These are phyloP conservation scores for Kodamaea jinghongensis DNA, from an alignment of 805 yeast genomes.

Conservation along the genomic window DNA sequence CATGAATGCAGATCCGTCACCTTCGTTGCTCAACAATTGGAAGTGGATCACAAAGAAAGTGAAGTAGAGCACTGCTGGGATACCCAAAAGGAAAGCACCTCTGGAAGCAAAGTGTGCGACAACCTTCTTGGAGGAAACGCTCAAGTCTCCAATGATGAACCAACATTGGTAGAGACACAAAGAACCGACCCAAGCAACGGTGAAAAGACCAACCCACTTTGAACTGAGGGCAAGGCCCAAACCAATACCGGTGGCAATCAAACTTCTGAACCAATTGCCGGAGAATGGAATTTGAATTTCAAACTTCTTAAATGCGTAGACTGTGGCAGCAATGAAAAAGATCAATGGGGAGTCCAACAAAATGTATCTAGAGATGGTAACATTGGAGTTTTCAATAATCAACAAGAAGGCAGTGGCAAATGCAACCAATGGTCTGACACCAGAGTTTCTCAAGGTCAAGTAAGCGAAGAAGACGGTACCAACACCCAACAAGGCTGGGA, in stretches of 20 bases:
- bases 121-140: slow-evolving; percentile 44
- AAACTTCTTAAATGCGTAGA: slow-evolving; percentile 62
- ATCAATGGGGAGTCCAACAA: slow-evolving; percentile 73
- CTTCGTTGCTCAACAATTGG: slow-evolving; percentile 53
- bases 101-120: slow-evolving; percentile 49
- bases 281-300: slow-evolving; percentile 65
- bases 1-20: slow-evolving; percentile 72
- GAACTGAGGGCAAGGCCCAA: slow-evolving; percentile 72
- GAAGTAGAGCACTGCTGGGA: slow-evolving; percentile 58
- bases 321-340: slow-evolving; percentile 72
- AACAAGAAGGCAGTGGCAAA: slow-evolving; percentile 54
- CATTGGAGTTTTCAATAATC: slow-evolving; percentile 63
- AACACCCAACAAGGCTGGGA: slow-evolving; percentile 67
- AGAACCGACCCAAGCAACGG: slow-evolving; percentile 73
- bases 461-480: slow-evolving; percentile 64
- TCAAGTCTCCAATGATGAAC: slow-evolving; percentile 71
- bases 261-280: slow-evolving; percentile 53
- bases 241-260: slow-evolving; percentile 64
- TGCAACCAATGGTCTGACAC: slow-evolving; percentile 64
- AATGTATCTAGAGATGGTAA: slow-evolving; percentile 73
- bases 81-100: slow-evolving; percentile 51
- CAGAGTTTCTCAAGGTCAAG: slow-evolving; percentile 68
- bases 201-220: slow-evolving; percentile 84
- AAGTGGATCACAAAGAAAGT: slow-evolving; percentile 65
- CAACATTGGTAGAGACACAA: slow-evolving; percentile 61